Conservation (phyloP, 352 stramenopile species). For the Phytophthora multivora region DNA sequence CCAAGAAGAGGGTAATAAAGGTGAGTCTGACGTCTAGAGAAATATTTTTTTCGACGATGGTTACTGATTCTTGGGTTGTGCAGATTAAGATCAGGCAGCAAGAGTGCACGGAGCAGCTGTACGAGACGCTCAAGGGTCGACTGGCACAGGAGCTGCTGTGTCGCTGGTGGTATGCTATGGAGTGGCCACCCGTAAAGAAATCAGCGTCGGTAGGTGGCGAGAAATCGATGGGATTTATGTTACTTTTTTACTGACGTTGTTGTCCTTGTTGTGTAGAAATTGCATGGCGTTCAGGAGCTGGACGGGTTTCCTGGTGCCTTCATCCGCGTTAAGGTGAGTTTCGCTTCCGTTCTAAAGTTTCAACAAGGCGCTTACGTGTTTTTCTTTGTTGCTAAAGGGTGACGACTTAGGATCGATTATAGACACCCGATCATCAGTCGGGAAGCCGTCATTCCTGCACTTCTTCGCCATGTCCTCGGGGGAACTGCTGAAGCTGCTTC, state of each 20-base stretch:
- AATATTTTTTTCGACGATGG: neutral
- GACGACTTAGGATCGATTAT: constrained; percentile 87
- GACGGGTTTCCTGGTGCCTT: constrained; percentile 79
- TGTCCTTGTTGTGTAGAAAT: constrained; percentile 40
- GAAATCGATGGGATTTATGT: neutral
- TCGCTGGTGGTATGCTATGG: constrained; percentile 87
- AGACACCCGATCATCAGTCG: constrained; percentile 65
- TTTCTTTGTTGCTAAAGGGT: constrained; percentile 43
- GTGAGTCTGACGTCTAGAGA: constrained; percentile 12
- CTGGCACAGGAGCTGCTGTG: constrained; percentile 82
- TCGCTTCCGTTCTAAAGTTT: neutral
- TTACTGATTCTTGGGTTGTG: constrained; percentile 3
- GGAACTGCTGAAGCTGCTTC: constrained; percentile 72
- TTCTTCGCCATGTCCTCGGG: constrained; percentile 81
- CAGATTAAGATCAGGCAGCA: constrained; percentile 88
- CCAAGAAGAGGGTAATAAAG: constrained; percentile 74
- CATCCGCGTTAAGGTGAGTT: constrained; percentile 77
- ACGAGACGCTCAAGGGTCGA: constrained; percentile 76
- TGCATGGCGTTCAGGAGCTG: constrained; percentile 79
- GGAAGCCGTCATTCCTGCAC: constrained; percentile 85
- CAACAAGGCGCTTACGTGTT: neutral
- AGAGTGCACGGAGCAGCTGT: constrained; percentile 83
- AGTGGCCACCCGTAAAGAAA: constrained; percentile 67
- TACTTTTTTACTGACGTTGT: constrained; percentile 5
- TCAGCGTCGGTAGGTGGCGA: constrained; percentile 26